Conservation (phyloP, 257 asterid species). For the Thymus quinquecostatus region DNA sequence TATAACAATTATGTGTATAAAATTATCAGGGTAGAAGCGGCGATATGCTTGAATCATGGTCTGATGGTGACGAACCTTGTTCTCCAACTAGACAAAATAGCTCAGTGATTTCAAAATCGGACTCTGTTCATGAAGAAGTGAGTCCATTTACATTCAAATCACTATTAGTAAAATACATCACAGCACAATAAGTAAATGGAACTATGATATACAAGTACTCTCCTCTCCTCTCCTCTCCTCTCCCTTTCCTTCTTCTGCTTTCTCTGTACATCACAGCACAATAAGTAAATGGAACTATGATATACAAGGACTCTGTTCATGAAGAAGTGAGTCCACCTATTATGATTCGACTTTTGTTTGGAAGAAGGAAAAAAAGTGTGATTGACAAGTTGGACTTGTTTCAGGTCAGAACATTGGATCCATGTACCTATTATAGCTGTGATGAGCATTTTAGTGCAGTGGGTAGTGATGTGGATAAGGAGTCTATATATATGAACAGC, state of each 20-base stretch:
- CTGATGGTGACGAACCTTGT: constrained; percentile 57
- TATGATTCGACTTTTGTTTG: background rate
- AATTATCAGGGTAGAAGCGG: constrained; percentile 58
- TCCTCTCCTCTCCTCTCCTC: constrained; percentile 2
- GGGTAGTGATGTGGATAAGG: constrained; percentile 33
- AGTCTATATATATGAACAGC: constrained; percentile 34
- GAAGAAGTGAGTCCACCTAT: too few species aligned
- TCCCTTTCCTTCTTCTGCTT: background rate
- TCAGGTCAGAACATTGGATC: constrained; percentile 68
- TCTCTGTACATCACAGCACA: constrained; percentile 27
- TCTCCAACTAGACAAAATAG: constrained; percentile 52
- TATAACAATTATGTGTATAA: constrained; percentile 32
- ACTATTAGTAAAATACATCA: constrained; percentile 12
- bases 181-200: constrained; percentile 27
- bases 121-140: constrained; percentile 72
- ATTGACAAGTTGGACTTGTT: constrained; percentile 25
- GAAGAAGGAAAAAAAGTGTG: too few species aligned
- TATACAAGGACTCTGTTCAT: background rate
- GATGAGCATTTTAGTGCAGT: constrained; percentile 56
- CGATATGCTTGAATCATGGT: constrained; percentile 62
- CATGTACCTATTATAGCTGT: constrained; percentile 63
- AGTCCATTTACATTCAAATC: constrained; percentile 36
- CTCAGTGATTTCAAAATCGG: constrained; percentile 39
- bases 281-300: constrained; percentile 6
- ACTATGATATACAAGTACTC: background rate